Base-by-base conservation (phyloP, 768 basidiomycete genomes). In the Baorangia bicolor region DNA sequence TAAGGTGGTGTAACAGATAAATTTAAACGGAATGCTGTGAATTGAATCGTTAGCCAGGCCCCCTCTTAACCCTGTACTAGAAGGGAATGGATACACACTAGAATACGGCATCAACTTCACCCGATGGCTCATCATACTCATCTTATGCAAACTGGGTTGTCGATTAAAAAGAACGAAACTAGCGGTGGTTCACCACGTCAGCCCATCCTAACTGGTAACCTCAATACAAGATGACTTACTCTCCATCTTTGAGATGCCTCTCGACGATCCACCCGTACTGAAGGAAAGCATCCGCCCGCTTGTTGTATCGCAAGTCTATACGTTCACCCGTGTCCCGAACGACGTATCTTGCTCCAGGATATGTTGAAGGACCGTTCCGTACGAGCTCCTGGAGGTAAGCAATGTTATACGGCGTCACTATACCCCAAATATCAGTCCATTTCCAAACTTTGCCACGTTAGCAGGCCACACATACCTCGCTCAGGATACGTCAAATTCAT, bases 111-210 rank as follows among this genome's bases (percentile, higher is more conserved):
- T 97, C 57, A 98, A 77, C 66, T 90, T 93, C 30, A 98, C 92
- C 34, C 95, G 86, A 77, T 98, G 97, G 73, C 92, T 92, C 97
- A 98, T 98, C 97, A 98, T 98, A 80, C 94, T 96, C 97, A 98
- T 98, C 74, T 99, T 99, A 74, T 99, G 97, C 73, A 98, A 74
- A 81, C 87, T 91, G 12, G 97, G 97, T 69, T 99, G 97, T 50
- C 97, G 95, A 72, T 99, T 98, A 78, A 99, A 98, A 49, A 99
- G 77, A 54, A 72, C 62, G 46, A 66, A 61, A 25, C 60, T 63
- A 8, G 25, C 0, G 64, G 37, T 39, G 18, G 7, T 61, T 28
- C 37, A 44, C n/a, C 33, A 47, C 25, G 57, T 51, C 42, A 49
- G 43, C 18, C 10, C 8, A 13, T 25, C 12, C n/a, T 25, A 23